A percentile compares a stretch with the other conserved stretches of the same genome.
Conservation (phyloP, 768 basidiomycete genomes). For the Boletus rex-veris region DNA sequence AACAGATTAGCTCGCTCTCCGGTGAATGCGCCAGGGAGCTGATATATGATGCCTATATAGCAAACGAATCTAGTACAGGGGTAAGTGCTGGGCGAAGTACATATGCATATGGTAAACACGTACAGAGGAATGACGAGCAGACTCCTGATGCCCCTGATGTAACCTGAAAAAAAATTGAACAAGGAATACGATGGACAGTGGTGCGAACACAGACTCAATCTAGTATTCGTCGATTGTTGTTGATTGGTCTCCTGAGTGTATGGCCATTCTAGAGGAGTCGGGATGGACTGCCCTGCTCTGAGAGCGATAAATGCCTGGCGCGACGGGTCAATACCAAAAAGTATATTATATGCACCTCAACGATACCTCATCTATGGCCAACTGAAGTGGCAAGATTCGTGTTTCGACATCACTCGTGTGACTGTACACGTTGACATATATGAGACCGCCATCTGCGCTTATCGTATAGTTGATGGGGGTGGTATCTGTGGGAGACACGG, state of each 20-base stretch:
- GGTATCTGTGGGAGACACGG: conserved; percentile 32
- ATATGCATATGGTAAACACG: conserved; percentile 17
- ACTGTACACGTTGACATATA: conserved; percentile 58
- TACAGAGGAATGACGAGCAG: conserved; percentile 68
- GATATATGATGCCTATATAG: conserved; percentile 73
- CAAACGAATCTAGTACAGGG: conserved; percentile 51
- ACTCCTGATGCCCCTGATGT: conserved; percentile 55
- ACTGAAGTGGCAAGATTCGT: conserved; percentile 68
- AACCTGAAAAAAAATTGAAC: conserved; percentile 40
- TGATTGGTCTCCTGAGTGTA: conserved; percentile 66
- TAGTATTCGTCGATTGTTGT: conserved; percentile 50
- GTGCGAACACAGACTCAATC: conserved; percentile 46
- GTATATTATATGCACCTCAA: background rate
- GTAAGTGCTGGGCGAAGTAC: background rate
- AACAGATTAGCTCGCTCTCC: conserved; percentile 62
- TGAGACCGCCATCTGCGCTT: conserved; percentile 60
- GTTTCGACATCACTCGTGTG: conserved; percentile 69
- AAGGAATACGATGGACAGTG: background rate
- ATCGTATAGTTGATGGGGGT: conserved; percentile 64
- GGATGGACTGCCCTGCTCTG: conserved; percentile 50
- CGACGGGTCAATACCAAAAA: background rate
- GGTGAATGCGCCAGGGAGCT: conserved; percentile 68
- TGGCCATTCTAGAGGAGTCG: conserved; percentile 69
- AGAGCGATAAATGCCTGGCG: conserved; percentile 68
- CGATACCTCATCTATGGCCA: conserved; percentile 68